A percentile compares a stretch with the other conserved stretches of the same genome.
These are phyloP conservation scores for Talaromyces sp. DNA, from an alignment of 2,329 filamentous ascomycete species.

Conservation along the genomic window DNA sequence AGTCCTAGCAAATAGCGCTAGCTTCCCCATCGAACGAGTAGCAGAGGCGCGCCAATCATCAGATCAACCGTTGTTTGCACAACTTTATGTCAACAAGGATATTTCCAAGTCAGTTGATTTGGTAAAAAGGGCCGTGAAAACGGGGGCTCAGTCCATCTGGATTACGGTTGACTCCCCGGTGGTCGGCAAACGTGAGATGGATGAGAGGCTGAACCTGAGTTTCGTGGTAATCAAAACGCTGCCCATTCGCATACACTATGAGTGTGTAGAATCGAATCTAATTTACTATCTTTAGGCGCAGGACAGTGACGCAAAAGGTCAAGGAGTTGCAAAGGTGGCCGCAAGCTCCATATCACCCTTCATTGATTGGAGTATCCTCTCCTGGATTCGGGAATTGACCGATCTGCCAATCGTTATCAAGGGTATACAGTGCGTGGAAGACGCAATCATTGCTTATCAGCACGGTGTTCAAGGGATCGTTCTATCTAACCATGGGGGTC, in stretches of 20 bases:
- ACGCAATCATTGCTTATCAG: conserved; percentile 51
- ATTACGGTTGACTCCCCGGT: conserved; percentile 40
- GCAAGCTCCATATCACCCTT: conserved; percentile 33
- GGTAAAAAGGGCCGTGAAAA: conserved; percentile 30
- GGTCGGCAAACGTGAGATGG: conserved; percentile 36
- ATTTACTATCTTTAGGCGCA: conserved; percentile 1
- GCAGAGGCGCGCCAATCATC: conserved; percentile 25
- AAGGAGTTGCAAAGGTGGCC: conserved; percentile 34
- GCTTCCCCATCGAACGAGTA: conserved; percentile 45
- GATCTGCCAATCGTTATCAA: conserved; percentile 42
- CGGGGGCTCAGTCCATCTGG: conserved; percentile 34
- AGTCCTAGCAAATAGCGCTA: conserved; percentile 44
- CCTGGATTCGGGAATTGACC: conserved; percentile 47
- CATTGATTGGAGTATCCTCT: conserved; percentile 34
- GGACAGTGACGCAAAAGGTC: conserved; percentile 17
- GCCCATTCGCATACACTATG: neutral
- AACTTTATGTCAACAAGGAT: conserved; percentile 45
- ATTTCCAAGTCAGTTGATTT: conserved; percentile 26
- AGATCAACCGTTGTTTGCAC: conserved; percentile 35
- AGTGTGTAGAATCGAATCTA: neutral
- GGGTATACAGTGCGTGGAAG: conserved; percentile 52
- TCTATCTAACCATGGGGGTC: conserved; percentile 47
- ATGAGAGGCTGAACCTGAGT: conserved; percentile 33
- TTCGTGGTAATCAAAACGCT: neutral
- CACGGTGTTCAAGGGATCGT: conserved; percentile 51